Percentiles rank a stretch among this genome's conserved stretches.
These are phyloP conservation scores for Ensete ventricosum DNA, from an alignment of 176 grass and related monocot species.

Conservation along the genomic window DNA sequence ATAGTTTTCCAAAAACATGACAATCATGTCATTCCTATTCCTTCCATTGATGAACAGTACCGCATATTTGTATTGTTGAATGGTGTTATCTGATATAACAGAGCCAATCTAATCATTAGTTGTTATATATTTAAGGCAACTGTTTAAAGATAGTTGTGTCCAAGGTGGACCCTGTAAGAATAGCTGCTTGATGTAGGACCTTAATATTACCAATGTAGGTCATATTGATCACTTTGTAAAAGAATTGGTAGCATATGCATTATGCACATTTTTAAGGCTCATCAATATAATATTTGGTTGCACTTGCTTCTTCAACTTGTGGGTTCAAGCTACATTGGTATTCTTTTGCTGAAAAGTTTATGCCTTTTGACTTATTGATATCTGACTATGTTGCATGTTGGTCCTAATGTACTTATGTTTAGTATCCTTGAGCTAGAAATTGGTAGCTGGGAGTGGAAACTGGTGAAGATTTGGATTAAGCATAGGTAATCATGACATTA, in stretches of 20 bases:
- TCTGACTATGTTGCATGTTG: too few species aligned
- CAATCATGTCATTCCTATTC: background rate
- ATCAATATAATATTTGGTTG: background rate
- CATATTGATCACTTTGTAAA: background rate
- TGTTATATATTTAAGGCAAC: too few species aligned
- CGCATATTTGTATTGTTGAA: background rate
- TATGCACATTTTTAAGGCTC: background rate
- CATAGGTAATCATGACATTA: too few species aligned
- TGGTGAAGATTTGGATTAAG: too few species aligned
- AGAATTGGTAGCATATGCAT: background rate
- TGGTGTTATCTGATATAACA: background rate
- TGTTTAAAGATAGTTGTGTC: background rate
- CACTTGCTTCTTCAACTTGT: background rate
- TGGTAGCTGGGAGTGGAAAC: too few species aligned
- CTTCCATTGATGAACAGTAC: background rate
- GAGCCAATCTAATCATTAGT: background rate
- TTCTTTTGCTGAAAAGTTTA: background rate
- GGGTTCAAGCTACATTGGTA: background rate
- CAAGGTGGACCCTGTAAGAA: background rate
- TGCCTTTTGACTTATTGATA: background rate
- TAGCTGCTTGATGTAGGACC: background rate
- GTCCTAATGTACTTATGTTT: too few species aligned
- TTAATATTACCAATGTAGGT: background rate
- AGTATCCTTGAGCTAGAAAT: too few species aligned
- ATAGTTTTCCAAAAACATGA: background rate